These are phyloP conservation scores for Schizosaccharomyces versatilis DNA, from an alignment of 1,139 yeast species.

Conservation along the genomic window DNA sequence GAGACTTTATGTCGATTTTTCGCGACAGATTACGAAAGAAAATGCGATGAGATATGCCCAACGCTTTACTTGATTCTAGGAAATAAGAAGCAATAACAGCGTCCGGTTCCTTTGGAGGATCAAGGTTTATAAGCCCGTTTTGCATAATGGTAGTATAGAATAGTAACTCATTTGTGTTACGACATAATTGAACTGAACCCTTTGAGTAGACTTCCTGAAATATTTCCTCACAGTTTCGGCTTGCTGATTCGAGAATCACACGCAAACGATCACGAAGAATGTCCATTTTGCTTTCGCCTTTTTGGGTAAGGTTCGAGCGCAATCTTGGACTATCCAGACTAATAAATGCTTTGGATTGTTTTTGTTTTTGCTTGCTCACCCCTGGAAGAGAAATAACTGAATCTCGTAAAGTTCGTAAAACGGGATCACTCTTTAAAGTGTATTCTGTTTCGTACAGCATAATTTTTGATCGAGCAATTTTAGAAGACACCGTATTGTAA, in stretches of 20 bases:
- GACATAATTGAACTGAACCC: not conserved
- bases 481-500: not conserved
- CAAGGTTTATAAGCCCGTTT: not conserved
- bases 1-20: not conserved
- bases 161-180: not conserved
- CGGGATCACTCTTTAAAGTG: constrained; percentile 22
- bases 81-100: not conserved
- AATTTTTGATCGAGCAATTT: not conserved
- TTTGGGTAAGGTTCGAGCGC: not conserved
- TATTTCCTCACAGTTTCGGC: not conserved
- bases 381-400: constrained; percentile 29
- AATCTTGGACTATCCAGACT: not conserved
- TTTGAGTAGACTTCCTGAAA: not conserved
- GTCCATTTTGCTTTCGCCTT: constrained; percentile 13
- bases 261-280: not conserved
- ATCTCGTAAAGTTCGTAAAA: constrained; percentile 27
- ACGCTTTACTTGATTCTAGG: not conserved
- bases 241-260: not conserved
- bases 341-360: constrained; percentile 3
- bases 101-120: not conserved
- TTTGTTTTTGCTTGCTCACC: constrained; percentile 7
- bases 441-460: not conserved
- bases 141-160: not conserved
- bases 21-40: not conserved
- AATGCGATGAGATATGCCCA: not conserved